Evolutionary conservation across 768 basidiomycete species (phyloP), one percentile per base, ranked within the genome.

Genomic region (Panus rudis): DNA sequence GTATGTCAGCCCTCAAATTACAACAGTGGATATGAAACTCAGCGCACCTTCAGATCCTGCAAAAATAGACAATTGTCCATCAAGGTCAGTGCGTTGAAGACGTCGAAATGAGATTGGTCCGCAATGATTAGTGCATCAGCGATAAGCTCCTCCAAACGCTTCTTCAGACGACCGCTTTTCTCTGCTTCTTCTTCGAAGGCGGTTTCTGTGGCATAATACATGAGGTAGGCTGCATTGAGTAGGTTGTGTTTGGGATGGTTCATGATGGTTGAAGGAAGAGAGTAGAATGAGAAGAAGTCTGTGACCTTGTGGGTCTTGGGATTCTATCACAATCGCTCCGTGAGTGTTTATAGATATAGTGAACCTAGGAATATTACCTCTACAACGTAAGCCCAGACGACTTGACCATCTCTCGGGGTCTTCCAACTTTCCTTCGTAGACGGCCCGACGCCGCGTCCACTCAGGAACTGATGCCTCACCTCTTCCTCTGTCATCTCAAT

Each of bases 271-370:
- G 94, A 98, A 1, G 96, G 94, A 19, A 99, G 78, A 12, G 88
- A 88, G 63, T 96, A 99, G 70, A 98, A 94, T 7, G 94, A 93
- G 65, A 97, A 84, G 58, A 93, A 87, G 65, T 99, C 96, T 2
- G 94, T 97, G 54, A 99, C 83, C 48, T 75, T 73, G 46, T 84
- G 78, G 3, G 85, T 84, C 45, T 76, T 64, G 2, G 88, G 85
- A 62, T 97, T 76, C 93, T 98, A 39, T n/a, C 21, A 17, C 17
- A 10, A 41, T 41, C 31, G 49, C 37, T 22, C n/a, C 20, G 3
- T 21, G 26, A 27, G 21, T 34, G 19, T 32, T 30, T 13, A 20
- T 14, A 31, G 42, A 25, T 13, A 32, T 14, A 46, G 24, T 22
- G 16, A 39, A 16, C 25, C 10, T 11, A 10, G 17, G 20, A 8